These are phyloP conservation scores for Tetraselmis chui DNA, from an alignment of 139 green algal genomes.

Conservation along the genomic window DNA sequence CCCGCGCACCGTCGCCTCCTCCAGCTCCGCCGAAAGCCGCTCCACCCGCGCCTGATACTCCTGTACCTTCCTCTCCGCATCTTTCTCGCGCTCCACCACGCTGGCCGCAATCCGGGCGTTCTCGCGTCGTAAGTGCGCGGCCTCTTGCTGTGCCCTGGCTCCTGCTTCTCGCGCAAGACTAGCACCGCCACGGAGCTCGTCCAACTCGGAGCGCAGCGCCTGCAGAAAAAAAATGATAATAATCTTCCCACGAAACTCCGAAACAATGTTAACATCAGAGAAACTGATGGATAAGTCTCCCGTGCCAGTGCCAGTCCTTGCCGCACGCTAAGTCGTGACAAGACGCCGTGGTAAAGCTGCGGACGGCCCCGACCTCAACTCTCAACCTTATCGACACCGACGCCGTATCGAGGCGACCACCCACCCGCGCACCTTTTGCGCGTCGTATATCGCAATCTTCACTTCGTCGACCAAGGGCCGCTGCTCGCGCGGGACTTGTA, in stretches of 20 bases:
- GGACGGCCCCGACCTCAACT: too few species aligned
- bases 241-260: too few species aligned
- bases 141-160: slow-evolving; percentile 23
- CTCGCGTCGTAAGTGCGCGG: slow-evolving; percentile 7
- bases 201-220: slow-evolving; percentile 11
- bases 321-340: too few species aligned
- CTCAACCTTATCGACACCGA: too few species aligned
- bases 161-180: slow-evolving; percentile 7
- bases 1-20: slow-evolving; percentile 18
- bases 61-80: slow-evolving; percentile 24
- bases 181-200: slow-evolving; percentile 18
- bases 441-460: slow-evolving; percentile 27
- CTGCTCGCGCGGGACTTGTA: slow-evolving; percentile 10
- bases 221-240: slow-evolving; percentile 24
- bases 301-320: too few species aligned
- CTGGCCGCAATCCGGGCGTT: slow-evolving; percentile 11
- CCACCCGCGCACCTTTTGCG: not conserved
- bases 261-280: too few species aligned
- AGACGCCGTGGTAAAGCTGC: too few species aligned
- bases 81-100: slow-evolving; percentile 37
- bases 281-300: too few species aligned
- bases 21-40: slow-evolving; percentile 32
- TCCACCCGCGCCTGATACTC: slow-evolving; percentile 29
- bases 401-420: too few species aligned
- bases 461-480: slow-evolving; percentile 28